Evolutionary conservation across 129 eudicot genomes (phyloP).

Genomic region (Logfia minima): DNA sequence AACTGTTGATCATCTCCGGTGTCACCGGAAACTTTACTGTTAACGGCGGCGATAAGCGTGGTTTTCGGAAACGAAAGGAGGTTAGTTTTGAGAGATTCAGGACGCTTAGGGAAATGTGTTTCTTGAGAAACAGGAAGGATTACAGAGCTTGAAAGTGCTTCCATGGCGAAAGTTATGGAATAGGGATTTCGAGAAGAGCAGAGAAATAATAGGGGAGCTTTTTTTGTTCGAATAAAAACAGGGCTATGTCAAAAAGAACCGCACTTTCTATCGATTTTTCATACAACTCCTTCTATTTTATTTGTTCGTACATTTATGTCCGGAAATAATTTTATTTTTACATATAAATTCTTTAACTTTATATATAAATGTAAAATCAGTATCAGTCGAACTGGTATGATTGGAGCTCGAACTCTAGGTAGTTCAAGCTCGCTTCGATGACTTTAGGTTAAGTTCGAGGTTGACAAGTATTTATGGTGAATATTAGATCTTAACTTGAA

Average conservation of each 20-base stretch:
- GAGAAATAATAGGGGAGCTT: neutral
- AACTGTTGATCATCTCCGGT: constrained; percentile 2
- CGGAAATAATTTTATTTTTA: too few relatives aligned
- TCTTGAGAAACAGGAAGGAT: neutral
- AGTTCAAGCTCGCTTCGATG: too few relatives aligned
- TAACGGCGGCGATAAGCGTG: constrained; percentile 2
- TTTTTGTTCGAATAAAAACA: neutral
- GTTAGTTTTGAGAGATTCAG: neutral
- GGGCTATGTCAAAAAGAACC: neutral
- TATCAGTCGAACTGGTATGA: too few relatives aligned
- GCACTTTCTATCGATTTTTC: neutral
- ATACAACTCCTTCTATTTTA: neutral
- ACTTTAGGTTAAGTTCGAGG: too few relatives aligned
- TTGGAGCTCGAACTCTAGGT: too few relatives aligned
- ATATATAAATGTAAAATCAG: too few relatives aligned
- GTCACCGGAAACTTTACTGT: constrained; percentile 13
- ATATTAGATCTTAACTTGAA: too few relatives aligned
- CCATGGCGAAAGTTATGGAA: neutral
- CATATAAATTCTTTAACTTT: too few relatives aligned
- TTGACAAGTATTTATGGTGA: too few relatives aligned
- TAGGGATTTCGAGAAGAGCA: neutral
- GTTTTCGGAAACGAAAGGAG: neutral
- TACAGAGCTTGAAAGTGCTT: constrained; percentile 11
- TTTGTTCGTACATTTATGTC: neutral
- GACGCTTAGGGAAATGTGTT: neutral